Evolutionary conservation across 1,284 basidiomycete species (phyloP).

Genomic region (Cutaneotrichosporon curvatum): DNA sequence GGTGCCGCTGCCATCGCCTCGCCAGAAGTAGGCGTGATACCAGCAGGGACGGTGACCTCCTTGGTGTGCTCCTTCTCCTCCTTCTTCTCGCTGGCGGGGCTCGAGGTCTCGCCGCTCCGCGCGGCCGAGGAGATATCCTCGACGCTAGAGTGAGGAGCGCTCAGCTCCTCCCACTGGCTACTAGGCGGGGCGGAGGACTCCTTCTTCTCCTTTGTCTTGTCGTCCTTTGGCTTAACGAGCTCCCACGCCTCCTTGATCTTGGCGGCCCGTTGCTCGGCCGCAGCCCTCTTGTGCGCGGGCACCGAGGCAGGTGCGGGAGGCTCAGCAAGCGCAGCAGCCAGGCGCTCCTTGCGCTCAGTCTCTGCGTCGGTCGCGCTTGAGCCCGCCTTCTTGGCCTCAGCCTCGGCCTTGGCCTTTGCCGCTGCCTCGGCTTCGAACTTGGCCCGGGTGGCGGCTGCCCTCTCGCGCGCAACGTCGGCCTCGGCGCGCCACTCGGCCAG

Average conservation of each 20-base stretch:
- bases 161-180: constrained; percentile 40
- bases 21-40: constrained; percentile 1
- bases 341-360: constrained; percentile 19
- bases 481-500: constrained; percentile 64
- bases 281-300: constrained; percentile 6
- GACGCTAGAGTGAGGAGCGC: constrained; percentile 23
- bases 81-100: constrained; percentile 10
- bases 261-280: constrained; percentile 32
- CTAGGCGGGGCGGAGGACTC: constrained; percentile 30
- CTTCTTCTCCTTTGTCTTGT: constrained; percentile 22
- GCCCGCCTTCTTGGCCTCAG: constrained; percentile 18
- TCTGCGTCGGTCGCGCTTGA: constrained; percentile 19
- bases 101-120: neutral
- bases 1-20: neutral
- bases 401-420: constrained; percentile 20
- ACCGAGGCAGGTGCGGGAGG: constrained; percentile 3
- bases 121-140: constrained; percentile 22
- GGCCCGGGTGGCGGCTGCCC: constrained; percentile 64
- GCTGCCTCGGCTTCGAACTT: constrained; percentile 55
- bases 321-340: constrained; percentile 13
- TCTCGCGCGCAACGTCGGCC: constrained; percentile 63
- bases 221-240: constrained; percentile 46
- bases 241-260: constrained; percentile 55
- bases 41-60: constrained; percentile 1
- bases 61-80: constrained; percentile 2